Conservation (phyloP, 169 alveolate genomes). For the Eimeria praecox region DNA sequence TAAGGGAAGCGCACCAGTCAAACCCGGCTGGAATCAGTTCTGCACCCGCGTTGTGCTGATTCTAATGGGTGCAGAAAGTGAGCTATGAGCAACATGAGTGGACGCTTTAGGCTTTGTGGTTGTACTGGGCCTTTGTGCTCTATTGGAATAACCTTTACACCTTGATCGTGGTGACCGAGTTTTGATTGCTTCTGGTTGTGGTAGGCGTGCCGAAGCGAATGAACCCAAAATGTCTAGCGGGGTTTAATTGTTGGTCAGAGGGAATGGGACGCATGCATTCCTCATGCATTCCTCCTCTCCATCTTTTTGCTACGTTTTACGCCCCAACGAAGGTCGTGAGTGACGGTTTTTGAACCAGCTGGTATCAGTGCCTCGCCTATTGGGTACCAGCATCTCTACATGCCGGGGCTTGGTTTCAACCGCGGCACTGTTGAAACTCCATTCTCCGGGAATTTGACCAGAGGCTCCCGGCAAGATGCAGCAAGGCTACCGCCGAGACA, state of each 20-base stretch:
- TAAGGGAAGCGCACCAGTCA: not conserved
- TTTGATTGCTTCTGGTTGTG: not conserved
- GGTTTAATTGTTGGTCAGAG: not conserved
- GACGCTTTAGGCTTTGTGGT: not conserved
- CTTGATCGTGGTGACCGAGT: not conserved
- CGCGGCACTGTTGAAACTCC: not conserved
- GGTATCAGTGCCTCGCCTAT: not conserved
- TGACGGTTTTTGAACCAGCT: not conserved
- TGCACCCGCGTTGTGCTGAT: not conserved
- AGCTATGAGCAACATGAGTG: not conserved
- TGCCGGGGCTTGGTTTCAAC: not conserved
- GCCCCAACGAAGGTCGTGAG: slow-evolving; percentile 14
- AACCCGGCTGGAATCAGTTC: not conserved
- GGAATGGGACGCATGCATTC: not conserved
- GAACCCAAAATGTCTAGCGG: not conserved
- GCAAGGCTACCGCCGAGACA: not conserved
- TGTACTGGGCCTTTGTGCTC: not conserved
- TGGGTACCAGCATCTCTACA: not conserved
- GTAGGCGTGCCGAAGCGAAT: not conserved
- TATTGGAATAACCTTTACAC: not conserved
- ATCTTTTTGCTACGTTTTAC: not conserved
- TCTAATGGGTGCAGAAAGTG: not conserved
- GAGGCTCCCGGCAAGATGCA: not conserved
- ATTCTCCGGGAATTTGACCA: not conserved
- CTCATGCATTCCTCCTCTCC: not conserved